phyloP scores from a whole-genome alignment of 345 rosid genomes.

The Acer campestre region DNA sequence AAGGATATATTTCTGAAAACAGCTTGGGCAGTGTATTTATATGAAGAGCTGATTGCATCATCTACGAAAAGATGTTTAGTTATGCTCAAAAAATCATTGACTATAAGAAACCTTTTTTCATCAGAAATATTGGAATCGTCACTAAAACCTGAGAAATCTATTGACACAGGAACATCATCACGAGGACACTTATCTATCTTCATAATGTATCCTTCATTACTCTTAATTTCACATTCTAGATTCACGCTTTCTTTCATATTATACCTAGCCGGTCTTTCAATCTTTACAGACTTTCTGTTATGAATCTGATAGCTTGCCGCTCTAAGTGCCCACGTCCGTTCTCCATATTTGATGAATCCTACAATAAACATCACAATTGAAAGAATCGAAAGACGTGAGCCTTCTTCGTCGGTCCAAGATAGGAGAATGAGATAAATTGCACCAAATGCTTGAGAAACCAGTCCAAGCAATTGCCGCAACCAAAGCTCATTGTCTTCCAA shows the following conservation, averaged over 20 bases:
- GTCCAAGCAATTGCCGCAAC: too few species aligned
- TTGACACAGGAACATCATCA: too few species aligned
- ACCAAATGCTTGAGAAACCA: too few species aligned
- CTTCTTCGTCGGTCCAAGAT: too few species aligned
- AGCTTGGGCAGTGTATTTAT: background rate
- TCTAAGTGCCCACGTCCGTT: conserved; percentile 16
- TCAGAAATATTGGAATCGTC: background rate
- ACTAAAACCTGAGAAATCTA: background rate
- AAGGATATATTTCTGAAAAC: background rate
- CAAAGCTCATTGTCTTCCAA: too few species aligned
- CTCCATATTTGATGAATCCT: conserved; percentile 16
- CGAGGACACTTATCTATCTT: background rate
- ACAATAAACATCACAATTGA: conserved; percentile 9
- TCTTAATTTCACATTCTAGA: too few species aligned
- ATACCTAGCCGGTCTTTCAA: too few species aligned
- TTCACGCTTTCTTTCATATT: too few species aligned
- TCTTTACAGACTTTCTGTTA: too few species aligned
- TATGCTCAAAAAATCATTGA: conserved; percentile 24
- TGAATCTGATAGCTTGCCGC: conserved; percentile 18
- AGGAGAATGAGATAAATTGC: too few species aligned
- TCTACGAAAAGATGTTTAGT: conserved; percentile 12
- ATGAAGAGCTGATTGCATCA: too few species aligned
- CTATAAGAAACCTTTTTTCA: conserved; percentile 15
- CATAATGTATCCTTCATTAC: background rate
- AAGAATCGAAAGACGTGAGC: background rate